Evolutionary conservation across 2,329 filamentous ascomycete species (phyloP).

Genomic region (Colletotrichum sp.): DNA sequence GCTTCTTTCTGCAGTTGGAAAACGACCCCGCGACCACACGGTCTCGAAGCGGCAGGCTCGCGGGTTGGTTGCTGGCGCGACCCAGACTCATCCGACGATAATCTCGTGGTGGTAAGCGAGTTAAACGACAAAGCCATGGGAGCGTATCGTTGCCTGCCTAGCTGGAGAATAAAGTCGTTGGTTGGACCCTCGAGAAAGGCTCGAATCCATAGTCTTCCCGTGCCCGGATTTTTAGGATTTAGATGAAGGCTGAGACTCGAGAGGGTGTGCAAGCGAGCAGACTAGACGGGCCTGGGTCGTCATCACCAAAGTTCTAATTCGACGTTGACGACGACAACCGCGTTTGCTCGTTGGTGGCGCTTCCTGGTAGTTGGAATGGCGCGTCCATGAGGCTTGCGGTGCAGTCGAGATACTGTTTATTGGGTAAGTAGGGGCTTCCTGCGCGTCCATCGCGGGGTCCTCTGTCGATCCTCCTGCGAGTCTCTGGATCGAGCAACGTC

Average conservation of each 20-base stretch:
- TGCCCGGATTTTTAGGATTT: background rate
- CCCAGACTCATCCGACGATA: background rate
- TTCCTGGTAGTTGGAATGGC: background rate
- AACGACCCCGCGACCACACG: background rate
- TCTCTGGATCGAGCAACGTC: background rate
- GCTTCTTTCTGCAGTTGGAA: background rate
- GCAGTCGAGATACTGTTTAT: background rate
- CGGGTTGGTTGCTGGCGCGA: background rate
- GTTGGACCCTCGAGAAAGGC: background rate
- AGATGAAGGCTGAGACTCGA: background rate
- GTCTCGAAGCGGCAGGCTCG: background rate
- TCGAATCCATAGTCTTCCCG: background rate
- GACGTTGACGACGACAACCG: background rate
- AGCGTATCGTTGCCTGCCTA: background rate
- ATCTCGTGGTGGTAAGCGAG: background rate
- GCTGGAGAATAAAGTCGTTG: background rate
- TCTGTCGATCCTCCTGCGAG: constrained; percentile 9
- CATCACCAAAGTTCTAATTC: background rate
- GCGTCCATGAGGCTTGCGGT: background rate
- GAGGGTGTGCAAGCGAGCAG: background rate
- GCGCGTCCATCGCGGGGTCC: background rate
- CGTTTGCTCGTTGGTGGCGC: background rate
- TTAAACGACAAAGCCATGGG: background rate
- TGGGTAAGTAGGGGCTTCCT: background rate
- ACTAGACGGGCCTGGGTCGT: background rate